These are phyloP conservation scores for Orobanche coerulescens DNA, from an alignment of 257 asterid species.

Conservation along the genomic window DNA sequence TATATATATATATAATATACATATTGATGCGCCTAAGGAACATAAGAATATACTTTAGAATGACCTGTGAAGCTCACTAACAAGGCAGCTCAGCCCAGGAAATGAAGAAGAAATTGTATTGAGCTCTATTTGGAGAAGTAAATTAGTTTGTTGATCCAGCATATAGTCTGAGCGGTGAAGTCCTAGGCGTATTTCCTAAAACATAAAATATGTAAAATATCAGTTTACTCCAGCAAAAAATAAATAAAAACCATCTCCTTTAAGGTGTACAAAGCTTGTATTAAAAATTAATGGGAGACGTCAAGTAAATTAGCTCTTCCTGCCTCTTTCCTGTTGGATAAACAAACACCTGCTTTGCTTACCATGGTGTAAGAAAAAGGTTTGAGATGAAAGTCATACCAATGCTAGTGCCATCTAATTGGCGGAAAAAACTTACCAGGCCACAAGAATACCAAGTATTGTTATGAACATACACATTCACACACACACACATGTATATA, in stretches of 20 bases:
- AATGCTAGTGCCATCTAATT: not conserved
- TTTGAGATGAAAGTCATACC: not conserved
- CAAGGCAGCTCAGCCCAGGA: conserved; percentile 86
- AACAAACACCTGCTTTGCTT: not conserved
- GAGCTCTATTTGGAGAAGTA: conserved; percentile 95
- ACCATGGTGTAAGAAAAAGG: conserved; percentile 15
- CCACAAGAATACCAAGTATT: not conserved
- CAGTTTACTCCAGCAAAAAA: conserved; percentile 18
- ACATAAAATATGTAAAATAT: conserved; percentile 19
- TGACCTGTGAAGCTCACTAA: conserved; percentile 95
- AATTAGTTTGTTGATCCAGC: conserved; percentile 85
- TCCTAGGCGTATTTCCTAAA: conserved; percentile 90
- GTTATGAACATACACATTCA: not conserved
- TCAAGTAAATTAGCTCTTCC: conserved; percentile 2
- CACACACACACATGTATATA: too few relatives aligned
- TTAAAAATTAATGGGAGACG: conserved; percentile 1
- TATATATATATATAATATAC: not conserved
- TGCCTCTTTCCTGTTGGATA: not conserved
- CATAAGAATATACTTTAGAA: conserved; percentile 17
- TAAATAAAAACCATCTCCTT: conserved; percentile 8
- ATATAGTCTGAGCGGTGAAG: conserved; percentile 95
- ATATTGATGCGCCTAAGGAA: conserved; percentile 10
- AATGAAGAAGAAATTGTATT: conserved; percentile 94
- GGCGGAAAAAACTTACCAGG: not conserved
- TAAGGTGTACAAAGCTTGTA: not conserved